phyloP scores from a whole-genome alignment of 345 rosid genomes.

The Diplotaxis tenuifolia region DNA sequence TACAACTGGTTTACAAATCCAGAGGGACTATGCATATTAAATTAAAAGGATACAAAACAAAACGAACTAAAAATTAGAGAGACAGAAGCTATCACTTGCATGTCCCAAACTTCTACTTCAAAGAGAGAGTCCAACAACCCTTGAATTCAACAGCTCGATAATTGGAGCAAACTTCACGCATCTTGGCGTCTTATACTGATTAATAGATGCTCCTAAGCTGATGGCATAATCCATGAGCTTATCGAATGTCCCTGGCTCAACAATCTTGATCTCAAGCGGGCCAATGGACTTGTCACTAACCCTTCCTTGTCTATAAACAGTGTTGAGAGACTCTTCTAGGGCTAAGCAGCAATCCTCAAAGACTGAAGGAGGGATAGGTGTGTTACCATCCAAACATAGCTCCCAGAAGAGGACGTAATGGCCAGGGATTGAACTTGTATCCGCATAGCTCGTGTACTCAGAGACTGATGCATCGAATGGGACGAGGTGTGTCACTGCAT shows the following conservation, averaged over 20 bases:
- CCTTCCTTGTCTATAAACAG: constrained; percentile 91
- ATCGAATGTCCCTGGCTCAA: constrained; percentile 86
- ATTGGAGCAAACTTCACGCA: constrained; percentile 92
- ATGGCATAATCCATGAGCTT: constrained; percentile 97
- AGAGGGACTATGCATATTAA: constrained; percentile 23
- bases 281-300: constrained; percentile 87
- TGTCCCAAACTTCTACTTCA: constrained; percentile 27
- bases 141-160: constrained; percentile 78
- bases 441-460: constrained; percentile 91
- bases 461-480: constrained; percentile 71
- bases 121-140: constrained; percentile 42
- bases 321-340: constrained; percentile 81
- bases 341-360: constrained; percentile 90
- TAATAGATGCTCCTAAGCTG: constrained; percentile 86
- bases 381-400: constrained; percentile 58
- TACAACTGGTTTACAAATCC: constrained; percentile 29
- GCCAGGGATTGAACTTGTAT: constrained; percentile 71
- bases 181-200: constrained; percentile 95
- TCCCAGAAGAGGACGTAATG: constrained; percentile 95
- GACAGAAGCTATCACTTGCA: constrained; percentile 21
- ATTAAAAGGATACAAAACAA: constrained; percentile 5
- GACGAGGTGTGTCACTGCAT: constrained; percentile 72
- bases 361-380: constrained; percentile 83
- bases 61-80: constrained; percentile 23
- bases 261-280: constrained; percentile 86